phyloP scores from a whole-genome alignment of 768 basidiomycete genomes.

The Amylocystis lapponica region DNA sequence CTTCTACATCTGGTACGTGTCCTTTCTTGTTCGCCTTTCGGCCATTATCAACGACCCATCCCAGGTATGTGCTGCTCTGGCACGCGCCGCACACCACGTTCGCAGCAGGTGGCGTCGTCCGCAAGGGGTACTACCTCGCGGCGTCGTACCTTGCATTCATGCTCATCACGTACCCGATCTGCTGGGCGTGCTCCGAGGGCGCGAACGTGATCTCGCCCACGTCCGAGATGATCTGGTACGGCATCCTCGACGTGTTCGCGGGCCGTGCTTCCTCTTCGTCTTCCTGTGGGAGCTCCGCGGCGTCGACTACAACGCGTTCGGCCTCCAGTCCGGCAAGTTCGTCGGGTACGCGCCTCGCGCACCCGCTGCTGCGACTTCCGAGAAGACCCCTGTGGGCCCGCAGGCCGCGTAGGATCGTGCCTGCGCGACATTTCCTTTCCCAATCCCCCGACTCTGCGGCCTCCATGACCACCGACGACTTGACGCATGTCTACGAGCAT shows the following conservation, averaged over 20 bases:
- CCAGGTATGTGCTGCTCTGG: conserved; percentile 22
- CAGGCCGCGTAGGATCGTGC: too few relatives aligned
- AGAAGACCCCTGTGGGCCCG: not conserved
- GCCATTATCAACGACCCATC: not conserved
- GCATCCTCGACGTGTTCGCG: conserved; percentile 32
- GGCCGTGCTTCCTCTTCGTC: conserved; percentile 24
- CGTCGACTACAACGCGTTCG: conserved; percentile 12
- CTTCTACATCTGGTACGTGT: conserved; percentile 19
- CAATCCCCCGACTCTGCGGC: too few relatives aligned
- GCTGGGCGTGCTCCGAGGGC: conserved; percentile 46
- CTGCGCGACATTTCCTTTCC: too few relatives aligned
- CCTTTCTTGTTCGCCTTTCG: conserved; percentile 13
- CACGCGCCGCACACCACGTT: conserved; percentile 16
- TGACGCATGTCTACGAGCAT: too few relatives aligned
- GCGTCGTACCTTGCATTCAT: conserved; percentile 39
- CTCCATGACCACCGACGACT: too few relatives aligned
- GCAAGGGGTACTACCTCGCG: conserved; percentile 21
- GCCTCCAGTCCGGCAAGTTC: conserved; percentile 1
- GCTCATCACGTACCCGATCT: conserved; percentile 46
- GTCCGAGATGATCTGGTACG: conserved; percentile 45
- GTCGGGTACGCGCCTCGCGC: conserved; percentile 8
- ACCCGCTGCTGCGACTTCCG: not conserved
- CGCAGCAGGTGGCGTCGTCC: conserved; percentile 15
- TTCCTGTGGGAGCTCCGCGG: conserved; percentile 16
- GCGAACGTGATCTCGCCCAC: conserved; percentile 39